Percentiles rank a stretch among this genome's conserved stretches.
phyloP scores from a whole-genome alignment of 352 stramenopile genomes.

The Pythium vanterpoolii region DNA sequence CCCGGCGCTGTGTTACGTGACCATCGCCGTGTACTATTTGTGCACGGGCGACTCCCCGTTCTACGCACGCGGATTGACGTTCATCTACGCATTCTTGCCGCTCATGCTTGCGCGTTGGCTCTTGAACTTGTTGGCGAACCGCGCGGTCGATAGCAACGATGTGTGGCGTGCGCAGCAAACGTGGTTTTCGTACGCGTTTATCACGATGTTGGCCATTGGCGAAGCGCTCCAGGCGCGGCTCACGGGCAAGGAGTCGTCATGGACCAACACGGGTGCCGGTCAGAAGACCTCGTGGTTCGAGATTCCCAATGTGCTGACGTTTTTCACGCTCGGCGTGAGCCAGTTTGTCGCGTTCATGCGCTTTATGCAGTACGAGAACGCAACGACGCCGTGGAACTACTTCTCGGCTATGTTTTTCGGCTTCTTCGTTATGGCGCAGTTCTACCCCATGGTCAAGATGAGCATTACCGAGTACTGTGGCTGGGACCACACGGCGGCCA shows the following conservation, averaged over 20 bases:
- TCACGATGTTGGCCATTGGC: conserved; percentile 82
- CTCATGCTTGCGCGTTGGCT: conserved; percentile 77
- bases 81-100: conserved; percentile 88
- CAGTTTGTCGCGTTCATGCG: conserved; percentile 76
- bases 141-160: conserved; percentile 87
- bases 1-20: conserved; percentile 80
- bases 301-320: conserved; percentile 87
- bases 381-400: conserved; percentile 87
- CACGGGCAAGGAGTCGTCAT: conserved; percentile 84
- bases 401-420: conserved; percentile 87
- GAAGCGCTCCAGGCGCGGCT: conserved; percentile 75
- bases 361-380: conserved; percentile 89
- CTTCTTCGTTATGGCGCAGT: conserved; percentile 84
- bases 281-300: conserved; percentile 88
- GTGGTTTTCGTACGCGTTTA: conserved; percentile 90
- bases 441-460: conserved; percentile 91
- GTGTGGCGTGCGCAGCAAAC: conserved; percentile 88
- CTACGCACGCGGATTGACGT: conserved; percentile 74
- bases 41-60: conserved; percentile 82
- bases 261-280: conserved; percentile 87
- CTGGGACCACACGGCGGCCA: conserved; percentile 83
- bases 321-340: conserved; percentile 78
- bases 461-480: conserved; percentile 89
- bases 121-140: conserved; percentile 82
- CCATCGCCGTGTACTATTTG: conserved; percentile 85